Conservation (phyloP, 139 green algal species). For the Coelastrella sp. region DNA sequence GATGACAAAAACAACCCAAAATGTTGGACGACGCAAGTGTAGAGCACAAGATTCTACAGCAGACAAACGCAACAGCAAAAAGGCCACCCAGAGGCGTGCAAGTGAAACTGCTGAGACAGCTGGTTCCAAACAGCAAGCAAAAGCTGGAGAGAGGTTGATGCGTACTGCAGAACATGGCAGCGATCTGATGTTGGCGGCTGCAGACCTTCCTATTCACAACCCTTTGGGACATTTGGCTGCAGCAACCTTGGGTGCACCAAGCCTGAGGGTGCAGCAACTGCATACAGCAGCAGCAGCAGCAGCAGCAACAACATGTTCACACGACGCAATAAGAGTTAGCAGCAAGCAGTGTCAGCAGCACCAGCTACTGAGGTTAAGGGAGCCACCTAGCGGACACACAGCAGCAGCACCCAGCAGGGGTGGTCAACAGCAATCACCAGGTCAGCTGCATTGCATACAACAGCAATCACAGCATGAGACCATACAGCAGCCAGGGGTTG, state of each 20-base stretch:
- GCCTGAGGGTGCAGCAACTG: slow-evolving; percentile 8
- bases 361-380: neutral
- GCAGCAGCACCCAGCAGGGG: neutral
- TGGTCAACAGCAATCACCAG: neutral
- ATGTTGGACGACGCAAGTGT: no score
- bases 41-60: no score
- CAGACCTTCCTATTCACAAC: neutral
- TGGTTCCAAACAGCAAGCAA: no score
- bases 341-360: neutral
- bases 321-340: neutral
- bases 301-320: neutral
- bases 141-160: no score
- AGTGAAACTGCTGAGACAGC: no score
- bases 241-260: slow-evolving; percentile 1
- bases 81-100: no score
- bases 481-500: neutral
- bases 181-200: neutral
- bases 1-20: no score
- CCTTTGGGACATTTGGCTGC: neutral
- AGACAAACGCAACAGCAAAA: no score
- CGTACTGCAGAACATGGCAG: no score
- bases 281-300: slow-evolving; percentile 1
- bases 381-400: neutral
- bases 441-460: neutral
- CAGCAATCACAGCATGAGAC: neutral